Conservation (phyloP, 2,329 filamentous ascomycete genomes). For the Pseudophaeomoniella oleicola region DNA sequence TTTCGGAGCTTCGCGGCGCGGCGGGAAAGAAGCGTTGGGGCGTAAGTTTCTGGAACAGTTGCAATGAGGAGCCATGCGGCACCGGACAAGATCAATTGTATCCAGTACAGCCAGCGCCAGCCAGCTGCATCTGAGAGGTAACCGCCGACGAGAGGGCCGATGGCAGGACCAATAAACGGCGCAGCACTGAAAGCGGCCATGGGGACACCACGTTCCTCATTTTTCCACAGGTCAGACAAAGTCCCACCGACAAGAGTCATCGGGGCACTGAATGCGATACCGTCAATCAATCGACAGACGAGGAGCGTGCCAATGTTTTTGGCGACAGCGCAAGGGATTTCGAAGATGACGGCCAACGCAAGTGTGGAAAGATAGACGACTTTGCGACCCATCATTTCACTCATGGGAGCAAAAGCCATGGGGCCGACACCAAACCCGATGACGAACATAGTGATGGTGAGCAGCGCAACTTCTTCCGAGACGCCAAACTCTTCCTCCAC, state of each 20-base stretch:
- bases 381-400: slow-evolving; percentile 58
- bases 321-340: slow-evolving; percentile 65
- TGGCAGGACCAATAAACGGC: slow-evolving; percentile 68
- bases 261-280: slow-evolving; percentile 70
- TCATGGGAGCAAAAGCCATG: slow-evolving; percentile 65
- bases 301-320: slow-evolving; percentile 64
- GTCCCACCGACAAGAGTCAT: slow-evolving; percentile 80
- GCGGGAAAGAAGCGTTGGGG: slow-evolving; percentile 57
- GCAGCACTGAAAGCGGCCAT: slow-evolving; percentile 79
- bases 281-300: slow-evolving; percentile 62
- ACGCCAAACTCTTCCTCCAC: slow-evolving; percentile 51
- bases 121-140: slow-evolving; percentile 55
- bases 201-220: slow-evolving; percentile 69
- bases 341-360: slow-evolving; percentile 57
- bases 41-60: slow-evolving; percentile 82
- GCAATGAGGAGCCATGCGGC: slow-evolving; percentile 61
- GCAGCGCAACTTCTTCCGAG: slow-evolving; percentile 55
- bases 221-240: slow-evolving; percentile 69
- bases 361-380: slow-evolving; percentile 58
- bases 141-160: slow-evolving; percentile 63
- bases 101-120: slow-evolving; percentile 80
- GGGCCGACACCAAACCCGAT: slow-evolving; percentile 70
- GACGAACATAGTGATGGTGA: slow-evolving; percentile 64
- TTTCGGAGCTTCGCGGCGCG: slow-evolving; percentile 60
- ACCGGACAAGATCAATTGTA: slow-evolving; percentile 63